phyloP scores from a whole-genome alignment of 106 monocot species.

The Acanthochlamys bracteata region DNA sequence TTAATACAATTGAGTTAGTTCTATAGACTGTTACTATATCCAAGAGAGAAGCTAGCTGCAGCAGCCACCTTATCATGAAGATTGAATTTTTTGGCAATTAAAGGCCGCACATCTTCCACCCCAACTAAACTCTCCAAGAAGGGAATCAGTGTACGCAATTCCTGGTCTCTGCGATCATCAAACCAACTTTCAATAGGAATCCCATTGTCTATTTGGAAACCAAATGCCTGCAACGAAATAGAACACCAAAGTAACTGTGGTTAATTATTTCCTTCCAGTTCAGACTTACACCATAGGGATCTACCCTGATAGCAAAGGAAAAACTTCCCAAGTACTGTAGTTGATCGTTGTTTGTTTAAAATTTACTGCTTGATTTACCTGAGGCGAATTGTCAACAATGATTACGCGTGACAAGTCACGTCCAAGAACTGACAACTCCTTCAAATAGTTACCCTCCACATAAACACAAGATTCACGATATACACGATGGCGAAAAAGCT shows the following conservation, averaged over 20 bases:
- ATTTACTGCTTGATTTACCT: conserved; percentile 30
- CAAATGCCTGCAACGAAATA: conserved; percentile 67
- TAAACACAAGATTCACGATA: conserved; percentile 91
- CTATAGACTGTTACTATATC: no score
- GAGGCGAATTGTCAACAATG: conserved; percentile 94
- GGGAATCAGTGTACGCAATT: conserved; percentile 61
- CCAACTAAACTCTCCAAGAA: conserved; percentile 86
- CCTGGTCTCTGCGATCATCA: conserved; percentile 69
- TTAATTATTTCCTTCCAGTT: background rate
- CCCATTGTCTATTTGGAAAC: conserved; percentile 95
- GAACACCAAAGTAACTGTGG: background rate
- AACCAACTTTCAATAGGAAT: conserved; percentile 99
- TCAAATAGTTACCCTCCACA: conserved; percentile 94
- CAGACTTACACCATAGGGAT: background rate
- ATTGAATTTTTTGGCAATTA: conserved; percentile 81
- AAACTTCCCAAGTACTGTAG: no score
- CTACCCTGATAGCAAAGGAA: background rate
- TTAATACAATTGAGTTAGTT: no score
- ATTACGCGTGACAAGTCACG: conserved; percentile 86
- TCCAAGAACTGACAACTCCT: conserved; percentile 86
- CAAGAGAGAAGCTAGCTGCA: conserved; percentile 26
- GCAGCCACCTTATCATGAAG: conserved; percentile 64
- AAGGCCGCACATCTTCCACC: conserved; percentile 75
- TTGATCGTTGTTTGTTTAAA: no score
- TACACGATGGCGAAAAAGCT: conserved; percentile 86